Base-by-base conservation (phyloP, 345 rosid species). In the Reutealis trisperma region DNA sequence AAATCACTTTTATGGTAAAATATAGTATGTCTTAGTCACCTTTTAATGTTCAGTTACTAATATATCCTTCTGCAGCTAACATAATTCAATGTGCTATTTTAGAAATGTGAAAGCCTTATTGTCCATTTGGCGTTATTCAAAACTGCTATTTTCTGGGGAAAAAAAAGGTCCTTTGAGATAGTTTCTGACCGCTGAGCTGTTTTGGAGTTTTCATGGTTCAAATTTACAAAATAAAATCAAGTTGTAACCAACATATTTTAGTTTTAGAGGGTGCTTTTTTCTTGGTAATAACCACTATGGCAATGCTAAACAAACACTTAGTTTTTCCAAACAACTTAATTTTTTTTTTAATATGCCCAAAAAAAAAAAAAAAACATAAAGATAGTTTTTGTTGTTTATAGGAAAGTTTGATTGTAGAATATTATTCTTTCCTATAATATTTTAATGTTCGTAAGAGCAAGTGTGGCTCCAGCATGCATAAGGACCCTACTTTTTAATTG, bases 1-100 rank as follows among this genome's bases (percentile, higher is more conserved):
- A 90, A 91, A 85, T 90, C 90, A 67, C 81, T 96, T 85, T 78
- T 92, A 84, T 95, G 98, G 99, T 95, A 90, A 87, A 77, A 84
- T 78, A 78, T 79, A 78, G 82, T 85, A 79, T 78, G 86, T 86
- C 82, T 76, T 81, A 52, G 27, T 79, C 75, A 54, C 84, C 83
- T 80, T 85, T 79, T 63, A 15, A 30, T 51, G 77, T n/a, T 57
- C 57, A n/a, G 52, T 18, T 78, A 11, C 44, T 54, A 18, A 72
- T 8, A 19, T 21, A 19, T 68, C 14, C 45, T 41, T 58, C 68
- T 44, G 1, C 6, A 21, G 41, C 22, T 67, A 59, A 19, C 19
- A 55, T 51, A 9, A 47, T 47, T 13, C 45, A 42, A 10, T 44
- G 11, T 18, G 8, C 68, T 18, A 34, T 16, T 64, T 64, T 64